A percentile compares a stretch with the other conserved stretches of the same genome.
Evolutionary conservation across 2,329 filamentous ascomycete species (phyloP).

Genomic region (Ascomycota sp.): DNA sequence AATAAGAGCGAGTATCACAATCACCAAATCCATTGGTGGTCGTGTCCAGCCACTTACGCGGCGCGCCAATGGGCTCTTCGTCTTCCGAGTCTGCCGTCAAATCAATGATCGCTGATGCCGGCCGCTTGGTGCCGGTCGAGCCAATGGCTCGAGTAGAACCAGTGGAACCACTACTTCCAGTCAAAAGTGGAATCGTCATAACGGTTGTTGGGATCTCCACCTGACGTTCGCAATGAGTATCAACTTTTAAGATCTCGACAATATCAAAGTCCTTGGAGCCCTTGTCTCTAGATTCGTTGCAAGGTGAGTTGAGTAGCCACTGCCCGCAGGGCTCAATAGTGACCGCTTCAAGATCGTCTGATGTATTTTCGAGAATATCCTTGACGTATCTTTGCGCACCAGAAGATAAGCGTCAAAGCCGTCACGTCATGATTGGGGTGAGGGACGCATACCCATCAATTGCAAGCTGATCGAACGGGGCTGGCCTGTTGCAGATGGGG

Average conservation of each 20-base stretch:
- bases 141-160: conserved; percentile 13
- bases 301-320: conserved; percentile 35
- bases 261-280: conserved; percentile 27
- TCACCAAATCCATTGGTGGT: conserved; percentile 7
- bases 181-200: conserved; percentile 17
- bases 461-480: conserved; percentile 62
- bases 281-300: conserved; percentile 10
- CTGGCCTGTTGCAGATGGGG: conserved; percentile 72
- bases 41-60: conserved; percentile 25
- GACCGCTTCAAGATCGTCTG: conserved; percentile 57
- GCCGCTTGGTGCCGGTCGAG: conserved; percentile 24
- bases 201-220: conserved; percentile 16
- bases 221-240: conserved; percentile 12
- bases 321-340: conserved; percentile 72
- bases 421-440: no score
- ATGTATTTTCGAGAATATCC: conserved; percentile 62
- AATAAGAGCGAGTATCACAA: conserved; percentile 4
- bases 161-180: conserved; percentile 14
- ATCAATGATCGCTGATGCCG: conserved; percentile 34
- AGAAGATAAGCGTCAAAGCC: background rate
- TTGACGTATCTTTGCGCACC: conserved; percentile 59
- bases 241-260: conserved; percentile 25
- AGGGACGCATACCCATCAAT: conserved; percentile 56
- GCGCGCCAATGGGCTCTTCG: conserved; percentile 23
- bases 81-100: conserved; percentile 36